These are phyloP conservation scores for Penicillium frequentans DNA, from an alignment of 2,329 filamentous ascomycete genomes.

Conservation along the genomic window DNA sequence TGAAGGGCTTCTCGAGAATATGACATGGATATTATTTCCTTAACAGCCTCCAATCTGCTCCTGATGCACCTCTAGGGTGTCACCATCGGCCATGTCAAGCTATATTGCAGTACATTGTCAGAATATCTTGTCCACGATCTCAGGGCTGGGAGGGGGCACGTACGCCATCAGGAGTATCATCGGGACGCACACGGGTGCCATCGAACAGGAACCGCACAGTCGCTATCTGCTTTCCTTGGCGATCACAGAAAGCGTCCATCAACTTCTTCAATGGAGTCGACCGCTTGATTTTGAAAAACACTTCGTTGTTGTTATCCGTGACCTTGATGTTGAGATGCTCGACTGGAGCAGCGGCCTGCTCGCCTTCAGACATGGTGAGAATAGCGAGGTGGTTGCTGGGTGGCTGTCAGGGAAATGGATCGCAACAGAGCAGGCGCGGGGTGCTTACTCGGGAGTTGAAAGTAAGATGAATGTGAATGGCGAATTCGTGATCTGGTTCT, in stretches of 20 bases:
- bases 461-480: background rate
- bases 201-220: constrained; percentile 96
- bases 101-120: constrained; percentile 39
- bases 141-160: constrained; percentile 41
- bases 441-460: constrained; percentile 8
- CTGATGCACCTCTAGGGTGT: constrained; percentile 95
- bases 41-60: constrained; percentile 82
- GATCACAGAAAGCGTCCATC: constrained; percentile 97
- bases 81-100: constrained; percentile 96
- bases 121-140: background rate
- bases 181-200: constrained; percentile 84
- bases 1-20: background rate
- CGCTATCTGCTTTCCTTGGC: constrained; percentile 81
- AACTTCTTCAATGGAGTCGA: constrained; percentile 94
- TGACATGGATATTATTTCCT: background rate
- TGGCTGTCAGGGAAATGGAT: background rate
- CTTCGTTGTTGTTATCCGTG: constrained; percentile 98
- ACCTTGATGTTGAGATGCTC: constrained; percentile 99
- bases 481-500: background rate
- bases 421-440: constrained; percentile 2
- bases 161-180: constrained; percentile 89
- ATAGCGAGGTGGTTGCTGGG: background rate
- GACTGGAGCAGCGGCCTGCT: constrained; percentile 40
- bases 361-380: constrained; percentile 20
- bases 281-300: constrained; percentile 99